A percentile compares a stretch with the other conserved stretches of the same genome.
These are phyloP conservation scores for Fomes fomentarius DNA, from an alignment of 1,284 basidiomycete species.

Conservation along the genomic window DNA sequence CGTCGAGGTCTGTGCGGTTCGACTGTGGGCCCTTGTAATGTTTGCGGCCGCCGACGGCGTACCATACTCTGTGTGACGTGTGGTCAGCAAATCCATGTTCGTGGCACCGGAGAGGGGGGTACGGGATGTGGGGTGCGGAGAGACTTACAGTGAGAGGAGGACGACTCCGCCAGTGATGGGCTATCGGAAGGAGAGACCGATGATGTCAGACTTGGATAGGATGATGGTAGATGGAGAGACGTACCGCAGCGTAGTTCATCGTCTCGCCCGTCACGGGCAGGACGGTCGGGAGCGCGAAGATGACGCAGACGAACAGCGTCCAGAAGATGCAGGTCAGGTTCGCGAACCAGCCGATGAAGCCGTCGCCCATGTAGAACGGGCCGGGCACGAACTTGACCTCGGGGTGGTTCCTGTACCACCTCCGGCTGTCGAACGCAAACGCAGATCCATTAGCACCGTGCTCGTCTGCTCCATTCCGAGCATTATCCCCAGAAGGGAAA, in stretches of 20 bases:
- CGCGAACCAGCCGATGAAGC: slow-evolving; percentile 63
- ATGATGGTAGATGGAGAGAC: background rate
- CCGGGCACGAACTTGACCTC: slow-evolving; percentile 87
- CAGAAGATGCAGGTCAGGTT: slow-evolving; percentile 72
- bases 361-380: slow-evolving; percentile 87
- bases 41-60: slow-evolving; percentile 28
- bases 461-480: too few relatives aligned
- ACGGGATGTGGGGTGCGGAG: too few relatives aligned
- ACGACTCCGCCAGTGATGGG: slow-evolving; percentile 42
- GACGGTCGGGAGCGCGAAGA: slow-evolving; percentile 75
- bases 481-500: background rate
- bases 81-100: background rate
- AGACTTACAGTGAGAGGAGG: slow-evolving; percentile 37
- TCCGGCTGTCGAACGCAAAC: slow-evolving; percentile 42
- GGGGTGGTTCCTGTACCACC: slow-evolving; percentile 78
- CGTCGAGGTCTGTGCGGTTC: slow-evolving; percentile 20
- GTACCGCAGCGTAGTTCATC: slow-evolving; percentile 78
- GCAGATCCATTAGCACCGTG: background rate
- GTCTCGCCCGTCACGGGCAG: slow-evolving; percentile 70
- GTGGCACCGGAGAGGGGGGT: background rate
- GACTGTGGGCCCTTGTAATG: slow-evolving; percentile 36
- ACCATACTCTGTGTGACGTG: slow-evolving; percentile 27
- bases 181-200: slow-evolving; percentile 6
- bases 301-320: slow-evolving; percentile 70
- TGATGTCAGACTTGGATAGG: background rate